phyloP scores from a whole-genome alignment of 805 yeast species.

The Candida morakotiae region DNA sequence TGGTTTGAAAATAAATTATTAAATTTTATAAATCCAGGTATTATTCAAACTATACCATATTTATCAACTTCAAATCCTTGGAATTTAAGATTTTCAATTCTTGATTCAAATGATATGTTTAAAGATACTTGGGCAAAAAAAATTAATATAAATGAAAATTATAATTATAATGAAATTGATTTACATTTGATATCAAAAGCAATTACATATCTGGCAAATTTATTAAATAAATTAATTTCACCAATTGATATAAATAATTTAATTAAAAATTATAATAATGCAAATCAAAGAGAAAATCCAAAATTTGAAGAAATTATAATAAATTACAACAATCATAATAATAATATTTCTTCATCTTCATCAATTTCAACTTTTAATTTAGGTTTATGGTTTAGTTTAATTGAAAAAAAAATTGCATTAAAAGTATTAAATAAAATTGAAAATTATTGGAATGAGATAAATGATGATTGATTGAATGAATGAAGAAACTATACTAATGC shows the following conservation, averaged over 20 bases:
- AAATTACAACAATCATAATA: slow-evolving; percentile 3
- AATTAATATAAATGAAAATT: slow-evolving; percentile 48
- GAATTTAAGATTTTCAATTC: slow-evolving; percentile 30
- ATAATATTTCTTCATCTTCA: no score
- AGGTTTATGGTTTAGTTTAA: slow-evolving; percentile 7
- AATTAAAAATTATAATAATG: slow-evolving; percentile 9
- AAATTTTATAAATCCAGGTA: slow-evolving; percentile 17
- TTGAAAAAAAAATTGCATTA: neutral
- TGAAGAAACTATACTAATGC: slow-evolving; percentile 9
- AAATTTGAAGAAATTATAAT: slow-evolving; percentile 4
- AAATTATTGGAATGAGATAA: slow-evolving; percentile 9
- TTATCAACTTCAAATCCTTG: slow-evolving; percentile 46
- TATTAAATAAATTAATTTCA: slow-evolving; percentile 16
- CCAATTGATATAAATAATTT: slow-evolving; percentile 17
- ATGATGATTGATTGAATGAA: neutral
- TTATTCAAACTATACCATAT: slow-evolving; percentile 53
- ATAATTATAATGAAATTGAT: slow-evolving; percentile 39
- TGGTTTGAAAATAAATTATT: slow-evolving; percentile 35
- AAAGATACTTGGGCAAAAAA: slow-evolving; percentile 43
- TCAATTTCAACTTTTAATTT: slow-evolving; percentile 15
- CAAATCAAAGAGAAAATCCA: slow-evolving; percentile 10
- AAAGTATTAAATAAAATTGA: slow-evolving; percentile 6
- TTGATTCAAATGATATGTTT: slow-evolving; percentile 24
- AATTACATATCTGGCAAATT: slow-evolving; percentile 18
- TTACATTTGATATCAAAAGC: slow-evolving; percentile 25